Percentiles rank a stretch among this genome's conserved stretches.
These are phyloP conservation scores for Paraphoma sp. DNA, from an alignment of 2,329 filamentous ascomycete genomes.

Conservation along the genomic window DNA sequence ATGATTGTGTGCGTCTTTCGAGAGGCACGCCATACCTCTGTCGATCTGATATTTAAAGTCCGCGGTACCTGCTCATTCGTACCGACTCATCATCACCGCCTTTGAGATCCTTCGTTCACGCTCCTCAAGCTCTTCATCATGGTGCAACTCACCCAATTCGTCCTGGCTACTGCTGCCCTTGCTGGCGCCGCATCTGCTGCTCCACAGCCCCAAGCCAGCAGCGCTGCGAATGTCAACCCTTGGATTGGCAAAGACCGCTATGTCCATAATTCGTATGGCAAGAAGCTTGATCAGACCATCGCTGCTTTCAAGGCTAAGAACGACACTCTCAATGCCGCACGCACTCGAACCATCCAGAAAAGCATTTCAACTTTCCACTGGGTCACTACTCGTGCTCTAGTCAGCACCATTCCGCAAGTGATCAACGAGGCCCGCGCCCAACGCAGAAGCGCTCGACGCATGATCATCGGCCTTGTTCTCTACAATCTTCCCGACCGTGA, in stretches of 20 bases:
- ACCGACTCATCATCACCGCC: slow-evolving; percentile 3
- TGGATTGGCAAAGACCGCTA: slow-evolving; percentile 33
- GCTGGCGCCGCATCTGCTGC: slow-evolving; percentile 23
- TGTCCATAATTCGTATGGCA: slow-evolving; percentile 27
- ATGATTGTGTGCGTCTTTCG: slow-evolving; percentile 8
- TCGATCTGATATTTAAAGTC: slow-evolving; percentile 12
- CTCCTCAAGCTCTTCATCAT: slow-evolving; percentile 15
- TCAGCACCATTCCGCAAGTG: slow-evolving; percentile 24
- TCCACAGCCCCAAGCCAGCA: slow-evolving; percentile 12
- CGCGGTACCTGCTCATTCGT: slow-evolving; percentile 7
- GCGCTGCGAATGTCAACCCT: slow-evolving; percentile 22
- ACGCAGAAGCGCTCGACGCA: slow-evolving; percentile 20
- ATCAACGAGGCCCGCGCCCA: slow-evolving; percentile 32
- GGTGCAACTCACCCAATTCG: slow-evolving; percentile 31
- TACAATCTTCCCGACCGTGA: slow-evolving; percentile 95
- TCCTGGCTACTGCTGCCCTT: slow-evolving; percentile 28
- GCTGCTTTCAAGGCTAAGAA: slow-evolving; percentile 27
- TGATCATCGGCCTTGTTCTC: slow-evolving; percentile 66
- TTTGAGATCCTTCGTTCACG: slow-evolving; percentile 2
- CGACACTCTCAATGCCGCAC: slow-evolving; percentile 33
- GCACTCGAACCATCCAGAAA: slow-evolving; percentile 33
- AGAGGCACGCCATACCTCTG: neutral
- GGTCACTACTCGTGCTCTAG: slow-evolving; percentile 28
- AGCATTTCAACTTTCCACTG: slow-evolving; percentile 37
- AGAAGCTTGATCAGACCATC: slow-evolving; percentile 36